Evolutionary conservation across 495 filamentous ascomycete genomes (phyloP), one percentile per base, ranked within the genome.

Genomic region (Bombardia bombarda): DNA sequence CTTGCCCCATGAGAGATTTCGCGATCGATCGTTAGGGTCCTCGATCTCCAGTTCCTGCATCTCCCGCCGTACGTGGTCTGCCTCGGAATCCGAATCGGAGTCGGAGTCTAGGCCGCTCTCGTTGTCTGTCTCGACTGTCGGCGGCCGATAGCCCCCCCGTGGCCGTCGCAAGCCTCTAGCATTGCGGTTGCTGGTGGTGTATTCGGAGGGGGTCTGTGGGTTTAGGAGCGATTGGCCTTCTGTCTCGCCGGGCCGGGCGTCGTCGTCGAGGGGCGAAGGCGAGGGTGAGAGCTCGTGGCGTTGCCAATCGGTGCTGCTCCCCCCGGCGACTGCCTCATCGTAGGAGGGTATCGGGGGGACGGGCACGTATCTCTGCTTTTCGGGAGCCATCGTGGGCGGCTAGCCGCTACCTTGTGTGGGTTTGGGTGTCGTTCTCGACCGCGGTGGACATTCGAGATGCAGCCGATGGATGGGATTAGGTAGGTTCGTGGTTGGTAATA

Each of bases 21-120:
- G 56, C 51, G 48, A 69, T 38, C 45, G 62, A 40, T 58, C 67
- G 40, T 70, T 74, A 3, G 81, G 79, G 53, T 95, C 90, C 48
- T 87, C 70, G 6, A 94, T 77, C 54, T 95, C 90, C 77, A 98
- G 79, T 72, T 95, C 83, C 50, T 87, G 78, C 63, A 97, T 83
- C 65, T 89, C 86, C 51, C 79, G 73, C 45, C 83, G 78, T 38
- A 95, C 67, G 40, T 84, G 85, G 38, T 61, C 62, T 37, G 72
- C 66, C 47, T 70, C 64, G 37, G 55, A 57, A 31, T 61, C 61
- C 36, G 60, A 57, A 42, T 65, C 51, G 26, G 63, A 48, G 25
- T 73, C 62, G 17, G 64, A 52, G 40, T 75, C 64, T 32, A 62
- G 64, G 7, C 58, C 59, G 54, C 66, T 61, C 8, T 74, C 69